Evolutionary conservation across 805 yeast genomes (phyloP).

Genomic region (Candida boleticola): DNA sequence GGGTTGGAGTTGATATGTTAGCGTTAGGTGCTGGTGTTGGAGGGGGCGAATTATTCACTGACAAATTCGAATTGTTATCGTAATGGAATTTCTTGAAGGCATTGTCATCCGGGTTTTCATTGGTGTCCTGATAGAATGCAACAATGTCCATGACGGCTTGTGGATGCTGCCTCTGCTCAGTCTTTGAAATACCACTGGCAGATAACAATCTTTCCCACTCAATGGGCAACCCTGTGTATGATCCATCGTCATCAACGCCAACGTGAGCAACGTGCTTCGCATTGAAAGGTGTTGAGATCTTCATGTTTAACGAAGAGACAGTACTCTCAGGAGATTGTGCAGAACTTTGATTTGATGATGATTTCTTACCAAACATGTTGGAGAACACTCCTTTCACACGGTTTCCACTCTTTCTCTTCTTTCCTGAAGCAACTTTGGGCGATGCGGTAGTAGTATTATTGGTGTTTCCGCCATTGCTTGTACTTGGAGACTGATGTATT

Average conservation of each 20-base stretch:
- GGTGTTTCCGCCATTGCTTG: not conserved
- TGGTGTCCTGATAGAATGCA: slow-evolving; percentile 70
- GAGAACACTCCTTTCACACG: slow-evolving; percentile 60
- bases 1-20: slow-evolving; percentile 28
- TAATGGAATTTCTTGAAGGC: slow-evolving; percentile 44
- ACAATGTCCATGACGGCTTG: slow-evolving; percentile 92
- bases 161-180: slow-evolving; percentile 88
- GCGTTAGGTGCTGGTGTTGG: slow-evolving; percentile 19
- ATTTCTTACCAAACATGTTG: slow-evolving; percentile 44
- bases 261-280: slow-evolving; percentile 92
- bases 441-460: slow-evolving; percentile 10
- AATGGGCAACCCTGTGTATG: slow-evolving; percentile 86
- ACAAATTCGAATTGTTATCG: slow-evolving; percentile 12
- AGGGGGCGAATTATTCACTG: slow-evolving; percentile 19
- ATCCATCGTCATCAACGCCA: slow-evolving; percentile 84
- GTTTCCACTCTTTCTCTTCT: slow-evolving; percentile 43
- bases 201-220: slow-evolving; percentile 86
- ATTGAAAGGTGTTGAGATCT: slow-evolving; percentile 89
- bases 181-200: slow-evolving; percentile 83
- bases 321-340: slow-evolving; percentile 12
- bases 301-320: slow-evolving; percentile 32
- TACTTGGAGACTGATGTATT: slow-evolving; percentile 1
- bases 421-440: slow-evolving; percentile 14
- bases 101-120: slow-evolving; percentile 42
- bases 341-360: slow-evolving; percentile 8